Evolutionary conservation across 345 rosid species (phyloP).

Genomic region (Linum trigynum): DNA sequence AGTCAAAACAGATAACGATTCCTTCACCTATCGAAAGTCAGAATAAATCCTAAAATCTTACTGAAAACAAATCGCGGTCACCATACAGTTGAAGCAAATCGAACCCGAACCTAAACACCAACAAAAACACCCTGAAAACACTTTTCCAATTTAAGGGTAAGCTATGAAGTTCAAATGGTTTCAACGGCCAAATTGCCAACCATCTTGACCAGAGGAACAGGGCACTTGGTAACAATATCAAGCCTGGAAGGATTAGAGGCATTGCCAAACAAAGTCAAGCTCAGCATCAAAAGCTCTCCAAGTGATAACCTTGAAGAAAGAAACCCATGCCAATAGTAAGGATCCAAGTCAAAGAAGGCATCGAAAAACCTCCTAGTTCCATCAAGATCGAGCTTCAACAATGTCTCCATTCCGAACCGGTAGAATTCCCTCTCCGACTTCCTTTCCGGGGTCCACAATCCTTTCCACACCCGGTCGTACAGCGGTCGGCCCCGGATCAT

Average conservation of each 20-base stretch:
- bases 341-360: slow-evolving; percentile 53
- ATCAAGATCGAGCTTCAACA: slow-evolving; percentile 45
- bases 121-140: too few relatives aligned
- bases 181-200: slow-evolving; percentile 48
- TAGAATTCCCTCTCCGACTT: slow-evolving; percentile 36
- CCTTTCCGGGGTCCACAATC: slow-evolving; percentile 48
- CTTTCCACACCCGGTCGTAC: slow-evolving; percentile 43
- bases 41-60: too few relatives aligned
- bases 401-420: slow-evolving; percentile 58
- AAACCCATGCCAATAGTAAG: slow-evolving; percentile 57
- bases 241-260: slow-evolving; percentile 40
- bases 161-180: slow-evolving; percentile 19
- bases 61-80: too few relatives aligned
- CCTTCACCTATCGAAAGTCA: too few relatives aligned
- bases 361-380: slow-evolving; percentile 49
- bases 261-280: slow-evolving; percentile 37
- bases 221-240: slow-evolving; percentile 54
- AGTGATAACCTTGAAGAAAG: slow-evolving; percentile 50
- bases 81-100: too few relatives aligned
- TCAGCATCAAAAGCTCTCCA: slow-evolving; percentile 30
- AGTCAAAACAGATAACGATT: too few relatives aligned
- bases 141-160: too few relatives aligned
- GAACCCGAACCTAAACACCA: too few relatives aligned
- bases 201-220: slow-evolving; percentile 45
- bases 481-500: slow-evolving; percentile 57